phyloP scores from a whole-genome alignment of 2,329 filamentous ascomycete species.

The Colletotrichum phormii region DNA sequence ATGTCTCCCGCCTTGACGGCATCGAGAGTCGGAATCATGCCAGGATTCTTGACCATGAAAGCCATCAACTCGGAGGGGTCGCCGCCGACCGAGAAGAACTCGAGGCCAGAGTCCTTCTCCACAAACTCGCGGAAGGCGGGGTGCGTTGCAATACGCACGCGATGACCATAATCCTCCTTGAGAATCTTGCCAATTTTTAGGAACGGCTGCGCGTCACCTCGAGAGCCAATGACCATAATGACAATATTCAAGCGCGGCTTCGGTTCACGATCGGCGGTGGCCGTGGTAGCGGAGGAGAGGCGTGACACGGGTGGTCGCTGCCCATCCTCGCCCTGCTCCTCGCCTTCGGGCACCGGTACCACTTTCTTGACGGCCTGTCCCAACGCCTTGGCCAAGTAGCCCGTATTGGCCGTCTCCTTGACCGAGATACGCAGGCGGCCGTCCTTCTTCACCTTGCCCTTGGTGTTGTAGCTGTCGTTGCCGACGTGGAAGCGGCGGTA shows the following conservation, averaged over 20 bases:
- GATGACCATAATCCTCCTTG: constrained; percentile 77
- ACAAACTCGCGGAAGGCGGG: constrained; percentile 82
- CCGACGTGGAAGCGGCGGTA: constrained; percentile 69
- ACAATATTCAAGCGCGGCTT: constrained; percentile 78
- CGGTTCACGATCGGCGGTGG: constrained; percentile 44
- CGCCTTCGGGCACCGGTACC: constrained; percentile 49
- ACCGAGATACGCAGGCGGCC: constrained; percentile 79
- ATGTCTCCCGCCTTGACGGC: constrained; percentile 81
- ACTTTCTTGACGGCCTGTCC: constrained; percentile 70
- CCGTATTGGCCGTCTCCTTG: constrained; percentile 75
- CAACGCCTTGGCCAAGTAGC: constrained; percentile 80
- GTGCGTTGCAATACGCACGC: constrained; percentile 83
- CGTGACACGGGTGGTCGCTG: constrained; percentile 28
- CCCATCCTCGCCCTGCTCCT: constrained; percentile 41
- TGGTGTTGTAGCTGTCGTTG: constrained; percentile 74
- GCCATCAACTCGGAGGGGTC: constrained; percentile 86
- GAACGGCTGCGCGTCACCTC: constrained; percentile 86
- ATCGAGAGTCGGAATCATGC: constrained; percentile 79
- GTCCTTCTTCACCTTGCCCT: constrained; percentile 74
- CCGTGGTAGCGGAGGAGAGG: constrained; percentile 48
- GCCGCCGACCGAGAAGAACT: constrained; percentile 85
- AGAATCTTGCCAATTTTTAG: constrained; percentile 79
- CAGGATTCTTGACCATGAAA: constrained; percentile 89
- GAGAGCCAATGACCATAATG: constrained; percentile 84
- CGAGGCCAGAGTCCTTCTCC: constrained; percentile 76